Conservation (phyloP, 2,329 filamentous ascomycete species). For the Cryphonectria naterciae region DNA sequence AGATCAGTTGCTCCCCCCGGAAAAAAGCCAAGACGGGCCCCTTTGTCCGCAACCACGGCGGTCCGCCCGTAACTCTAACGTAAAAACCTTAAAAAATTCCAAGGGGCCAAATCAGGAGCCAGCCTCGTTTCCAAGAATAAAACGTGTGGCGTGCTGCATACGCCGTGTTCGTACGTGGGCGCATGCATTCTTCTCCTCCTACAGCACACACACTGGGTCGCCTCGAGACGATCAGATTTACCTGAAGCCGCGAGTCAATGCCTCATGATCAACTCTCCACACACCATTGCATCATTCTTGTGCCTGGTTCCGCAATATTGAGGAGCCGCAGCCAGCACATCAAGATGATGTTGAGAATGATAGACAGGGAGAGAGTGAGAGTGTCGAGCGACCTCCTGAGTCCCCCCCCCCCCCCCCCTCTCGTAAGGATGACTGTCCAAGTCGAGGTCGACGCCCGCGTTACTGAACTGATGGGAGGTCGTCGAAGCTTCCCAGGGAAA, state of each 20-base stretch:
- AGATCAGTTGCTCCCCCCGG: not conserved
- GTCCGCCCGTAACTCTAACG: not conserved
- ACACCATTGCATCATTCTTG: not conserved
- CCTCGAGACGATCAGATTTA: not conserved
- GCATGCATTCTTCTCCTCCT: no score
- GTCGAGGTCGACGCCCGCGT: no score
- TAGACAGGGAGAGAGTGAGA: no score
- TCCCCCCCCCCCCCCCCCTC: not conserved
- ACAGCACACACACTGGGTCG: not conserved
- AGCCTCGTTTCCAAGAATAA: conserved; percentile 2
- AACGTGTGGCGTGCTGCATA: not conserved
- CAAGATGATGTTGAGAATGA: not conserved
- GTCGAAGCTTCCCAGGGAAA: not conserved
- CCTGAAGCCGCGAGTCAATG: not conserved
- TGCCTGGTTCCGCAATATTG: not conserved
- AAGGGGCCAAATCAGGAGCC: not conserved
- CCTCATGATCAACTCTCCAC: not conserved
- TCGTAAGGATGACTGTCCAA: not conserved
- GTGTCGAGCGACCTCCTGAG: not conserved
- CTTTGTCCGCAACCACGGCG: not conserved
- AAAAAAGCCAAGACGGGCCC: not conserved
- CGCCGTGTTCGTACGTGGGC: not conserved
- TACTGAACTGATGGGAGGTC: no score
- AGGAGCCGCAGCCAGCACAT: not conserved
- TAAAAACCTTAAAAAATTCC: conserved; percentile 4